Conservation (phyloP, 306 rosid species). For the Spatholobus suberectus region DNA sequence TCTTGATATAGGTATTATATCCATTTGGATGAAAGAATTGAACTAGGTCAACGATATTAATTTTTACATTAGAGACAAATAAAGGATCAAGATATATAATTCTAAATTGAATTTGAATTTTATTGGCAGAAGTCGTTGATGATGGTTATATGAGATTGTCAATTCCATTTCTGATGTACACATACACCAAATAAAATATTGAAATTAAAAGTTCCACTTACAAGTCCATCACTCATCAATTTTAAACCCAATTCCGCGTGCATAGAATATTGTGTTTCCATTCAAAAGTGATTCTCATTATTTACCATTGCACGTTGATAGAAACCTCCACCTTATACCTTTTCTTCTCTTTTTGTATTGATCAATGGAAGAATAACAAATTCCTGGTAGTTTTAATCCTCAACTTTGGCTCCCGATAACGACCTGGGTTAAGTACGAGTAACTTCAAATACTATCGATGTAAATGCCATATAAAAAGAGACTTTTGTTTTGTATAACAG, state of each 20-base stretch:
- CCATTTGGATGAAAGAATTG: too few species aligned
- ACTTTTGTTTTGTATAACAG: constrained; percentile 28
- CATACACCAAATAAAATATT: background rate
- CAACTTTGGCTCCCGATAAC: background rate
- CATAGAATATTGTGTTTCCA: background rate
- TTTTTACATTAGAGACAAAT: too few species aligned
- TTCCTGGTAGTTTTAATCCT: background rate
- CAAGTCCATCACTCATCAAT: background rate
- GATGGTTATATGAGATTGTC: background rate
- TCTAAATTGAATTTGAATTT: too few species aligned
- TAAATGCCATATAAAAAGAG: constrained; percentile 13
- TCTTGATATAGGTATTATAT: too few species aligned
- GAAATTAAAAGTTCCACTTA: background rate
- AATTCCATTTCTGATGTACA: background rate
- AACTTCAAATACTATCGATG: background rate
- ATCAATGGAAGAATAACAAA: background rate
- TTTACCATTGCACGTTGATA: background rate
- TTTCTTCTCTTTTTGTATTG: background rate
- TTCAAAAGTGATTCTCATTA: background rate
- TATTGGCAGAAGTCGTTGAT: too few species aligned
- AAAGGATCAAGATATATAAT: too few species aligned
- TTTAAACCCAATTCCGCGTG: background rate
- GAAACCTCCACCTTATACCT: background rate
- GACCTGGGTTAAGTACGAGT: background rate
- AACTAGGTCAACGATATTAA: too few species aligned